Conservation (phyloP, 768 basidiomycete genomes). For the Mycena latifolia region DNA sequence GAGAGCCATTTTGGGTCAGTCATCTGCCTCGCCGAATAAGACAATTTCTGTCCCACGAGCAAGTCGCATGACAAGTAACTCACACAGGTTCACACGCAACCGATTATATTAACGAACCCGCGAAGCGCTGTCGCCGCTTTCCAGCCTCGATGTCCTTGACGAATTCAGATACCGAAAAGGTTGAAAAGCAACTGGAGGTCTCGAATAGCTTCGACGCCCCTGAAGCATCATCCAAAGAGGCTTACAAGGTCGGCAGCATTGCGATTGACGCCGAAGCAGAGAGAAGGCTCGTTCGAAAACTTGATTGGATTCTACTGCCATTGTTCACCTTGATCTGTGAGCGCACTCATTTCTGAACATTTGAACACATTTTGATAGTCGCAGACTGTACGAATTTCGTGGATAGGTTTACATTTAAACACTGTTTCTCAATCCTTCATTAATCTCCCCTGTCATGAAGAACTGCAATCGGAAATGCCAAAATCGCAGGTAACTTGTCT, state of each 20-base stretch:
- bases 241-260: not conserved
- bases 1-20: no score
- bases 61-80: not conserved
- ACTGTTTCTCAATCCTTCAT: not conserved
- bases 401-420: slow-evolving; percentile 43
- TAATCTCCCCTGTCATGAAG: slow-evolving; percentile 13
- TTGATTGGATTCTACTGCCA: slow-evolving; percentile 51
- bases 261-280: slow-evolving; percentile 50
- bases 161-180: slow-evolving; percentile 14
- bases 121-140: not conserved
- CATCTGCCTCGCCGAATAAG: no score
- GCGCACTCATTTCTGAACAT: slow-evolving; percentile 23
- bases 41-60: no score
- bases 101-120: not conserved
- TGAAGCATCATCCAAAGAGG: slow-evolving; percentile 11
- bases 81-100: not conserved
- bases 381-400: slow-evolving; percentile 54
- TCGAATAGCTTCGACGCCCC: slow-evolving; percentile 1
- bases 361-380: slow-evolving; percentile 1
- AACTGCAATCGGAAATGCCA: slow-evolving; percentile 48
- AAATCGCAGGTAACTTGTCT: slow-evolving; percentile 43
- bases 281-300: slow-evolving; percentile 48
- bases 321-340: slow-evolving; percentile 55
- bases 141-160: slow-evolving; percentile 10
- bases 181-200: not conserved